Evolutionary conservation across 2,329 filamentous ascomycete species (phyloP).

Genomic region (Xylaria hypoxylon): DNA sequence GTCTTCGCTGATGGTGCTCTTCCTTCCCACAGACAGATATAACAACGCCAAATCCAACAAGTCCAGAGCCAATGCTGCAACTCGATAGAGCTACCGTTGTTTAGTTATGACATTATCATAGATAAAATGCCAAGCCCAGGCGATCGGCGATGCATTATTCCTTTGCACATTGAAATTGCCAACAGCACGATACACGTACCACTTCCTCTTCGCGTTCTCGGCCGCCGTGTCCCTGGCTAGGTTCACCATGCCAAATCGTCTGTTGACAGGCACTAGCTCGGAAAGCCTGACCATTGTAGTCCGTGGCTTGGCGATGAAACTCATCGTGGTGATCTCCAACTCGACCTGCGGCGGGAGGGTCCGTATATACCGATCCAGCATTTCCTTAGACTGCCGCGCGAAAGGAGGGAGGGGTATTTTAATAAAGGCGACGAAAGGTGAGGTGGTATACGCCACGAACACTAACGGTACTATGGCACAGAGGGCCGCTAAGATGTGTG

Average conservation of each 20-base stretch:
- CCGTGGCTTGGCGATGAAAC: conserved; percentile 65
- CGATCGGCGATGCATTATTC: conserved; percentile 45
- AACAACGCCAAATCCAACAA: too few species aligned
- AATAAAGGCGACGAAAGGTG: conserved; percentile 79
- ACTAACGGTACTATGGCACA: conserved; percentile 73
- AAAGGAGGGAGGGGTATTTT: conserved; percentile 75
- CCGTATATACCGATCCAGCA: conserved; percentile 65
- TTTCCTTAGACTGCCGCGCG: conserved; percentile 70
- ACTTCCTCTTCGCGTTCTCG: conserved; percentile 49
- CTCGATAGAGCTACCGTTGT: not conserved
- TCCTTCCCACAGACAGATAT: too few species aligned
- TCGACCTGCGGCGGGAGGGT: conserved; percentile 59
- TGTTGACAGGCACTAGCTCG: conserved; percentile 51
- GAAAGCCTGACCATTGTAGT: conserved; percentile 50
- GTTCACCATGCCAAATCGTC: conserved; percentile 56
- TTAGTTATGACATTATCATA: not conserved
- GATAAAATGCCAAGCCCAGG: conserved; percentile 55
- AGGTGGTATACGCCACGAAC: conserved; percentile 72
- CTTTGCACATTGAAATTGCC: conserved; percentile 52
- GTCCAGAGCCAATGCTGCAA: too few species aligned
- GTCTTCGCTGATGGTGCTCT: too few species aligned
- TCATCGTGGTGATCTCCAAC: conserved; percentile 67
- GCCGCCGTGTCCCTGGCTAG: conserved; percentile 49
- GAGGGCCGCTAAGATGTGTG: conserved; percentile 60
- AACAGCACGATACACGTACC: conserved; percentile 55